Conservation (phyloP, 177 flowering plant genomes). For the Telopea speciosissima region DNA sequence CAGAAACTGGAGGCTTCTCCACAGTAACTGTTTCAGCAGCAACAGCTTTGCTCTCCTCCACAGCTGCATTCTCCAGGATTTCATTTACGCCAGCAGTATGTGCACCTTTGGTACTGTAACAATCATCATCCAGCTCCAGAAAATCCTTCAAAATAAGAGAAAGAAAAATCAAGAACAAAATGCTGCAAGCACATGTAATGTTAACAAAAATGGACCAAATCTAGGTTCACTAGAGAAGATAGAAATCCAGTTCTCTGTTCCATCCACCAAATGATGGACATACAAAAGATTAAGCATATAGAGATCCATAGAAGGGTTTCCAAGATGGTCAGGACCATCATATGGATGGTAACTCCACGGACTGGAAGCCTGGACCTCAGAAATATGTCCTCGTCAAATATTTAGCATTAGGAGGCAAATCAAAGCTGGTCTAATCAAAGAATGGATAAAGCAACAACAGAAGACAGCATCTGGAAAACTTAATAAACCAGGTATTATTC, state of each 20-base stretch:
- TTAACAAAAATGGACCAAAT: constrained; percentile 1
- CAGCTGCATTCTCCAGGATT: constrained; percentile 15
- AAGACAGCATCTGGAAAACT: neutral
- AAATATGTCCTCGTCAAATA: neutral
- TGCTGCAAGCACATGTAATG: neutral
- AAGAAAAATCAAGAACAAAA: neutral
- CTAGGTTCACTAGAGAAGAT: neutral
- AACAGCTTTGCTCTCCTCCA: constrained; percentile 13
- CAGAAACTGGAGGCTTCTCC: constrained; percentile 27
- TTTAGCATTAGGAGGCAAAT: neutral
- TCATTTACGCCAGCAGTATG: constrained; percentile 23
- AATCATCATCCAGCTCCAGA: constrained; percentile 64
- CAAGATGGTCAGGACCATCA: neutral
- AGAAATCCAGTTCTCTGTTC: neutral
- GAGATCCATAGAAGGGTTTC: neutral
- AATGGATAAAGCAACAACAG: no score
- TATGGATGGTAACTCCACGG: neutral
- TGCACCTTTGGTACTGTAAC: constrained; percentile 15
- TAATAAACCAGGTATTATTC: neutral
- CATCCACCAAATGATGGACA: neutral
- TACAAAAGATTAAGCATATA: neutral
- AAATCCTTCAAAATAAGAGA: constrained; percentile 39
- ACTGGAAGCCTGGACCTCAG: neutral
- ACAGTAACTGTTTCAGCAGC: constrained; percentile 17
- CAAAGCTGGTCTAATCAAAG: neutral